Percentiles rank a stretch among this genome's conserved stretches.
phyloP scores from a whole-genome alignment of 768 basidiomycete species.

The Grammothele lineata region DNA sequence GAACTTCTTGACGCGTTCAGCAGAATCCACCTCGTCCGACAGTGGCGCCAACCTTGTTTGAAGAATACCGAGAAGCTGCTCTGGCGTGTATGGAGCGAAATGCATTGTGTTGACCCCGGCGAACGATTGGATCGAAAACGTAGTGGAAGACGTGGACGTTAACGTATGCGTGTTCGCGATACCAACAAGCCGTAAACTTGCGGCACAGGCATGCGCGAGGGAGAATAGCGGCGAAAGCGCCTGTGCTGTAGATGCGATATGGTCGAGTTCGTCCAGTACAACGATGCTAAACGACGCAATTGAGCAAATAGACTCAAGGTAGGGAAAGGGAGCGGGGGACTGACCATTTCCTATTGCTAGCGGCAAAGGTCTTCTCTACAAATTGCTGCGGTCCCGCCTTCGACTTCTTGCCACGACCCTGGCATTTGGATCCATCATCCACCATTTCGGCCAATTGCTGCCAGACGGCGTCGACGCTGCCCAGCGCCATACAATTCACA shows the following conservation, averaged over 20 bases:
- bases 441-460: conserved; percentile 60
- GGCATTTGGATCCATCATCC: conserved; percentile 31
- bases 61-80: conserved; percentile 67
- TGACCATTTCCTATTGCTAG: conserved; percentile 52
- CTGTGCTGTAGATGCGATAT: conserved; percentile 60
- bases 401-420: conserved; percentile 36
- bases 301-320: neutral
- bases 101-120: conserved; percentile 58
- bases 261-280: conserved; percentile 85
- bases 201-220: conserved; percentile 50
- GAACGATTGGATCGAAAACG: conserved; percentile 29
- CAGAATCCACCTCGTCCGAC: conserved; percentile 18
- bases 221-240: conserved; percentile 62
- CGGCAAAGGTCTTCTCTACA: conserved; percentile 41
- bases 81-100: conserved; percentile 74
- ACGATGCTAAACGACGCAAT: conserved; percentile 48
- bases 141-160: conserved; percentile 45
- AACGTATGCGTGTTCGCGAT: conserved; percentile 91
- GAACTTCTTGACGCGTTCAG: conserved; percentile 41
- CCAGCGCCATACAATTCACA: conserved; percentile 76
- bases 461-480: conserved; percentile 66
- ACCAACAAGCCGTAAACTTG: conserved; percentile 65
- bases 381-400: conserved; percentile 33
- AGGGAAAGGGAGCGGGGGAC: neutral
- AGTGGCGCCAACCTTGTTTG: conserved; percentile 57